A percentile compares a stretch with the other conserved stretches of the same genome.
These are phyloP conservation scores for Psilocybe subaeruginosa DNA, from an alignment of 768 basidiomycete genomes.

Conservation along the genomic window DNA sequence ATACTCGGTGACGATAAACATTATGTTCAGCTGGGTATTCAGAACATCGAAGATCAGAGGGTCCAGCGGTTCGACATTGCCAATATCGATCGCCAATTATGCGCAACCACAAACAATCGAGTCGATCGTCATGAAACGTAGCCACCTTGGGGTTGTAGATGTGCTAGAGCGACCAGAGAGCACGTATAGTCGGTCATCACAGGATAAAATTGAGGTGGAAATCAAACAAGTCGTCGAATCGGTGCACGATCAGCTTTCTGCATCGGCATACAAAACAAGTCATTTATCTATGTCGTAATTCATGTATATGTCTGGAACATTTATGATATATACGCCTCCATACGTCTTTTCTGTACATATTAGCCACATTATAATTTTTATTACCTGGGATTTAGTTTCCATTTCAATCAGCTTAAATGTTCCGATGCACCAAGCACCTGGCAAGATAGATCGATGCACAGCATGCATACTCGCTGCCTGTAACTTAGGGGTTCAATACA, in stretches of 20 bases:
- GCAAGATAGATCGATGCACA: too few species aligned
- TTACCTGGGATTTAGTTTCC: not conserved
- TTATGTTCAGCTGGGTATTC: slow-evolving; percentile 14
- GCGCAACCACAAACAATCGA: not conserved
- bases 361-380: too few species aligned
- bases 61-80: not conserved
- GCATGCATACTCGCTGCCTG: too few species aligned
- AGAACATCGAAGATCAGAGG: slow-evolving; percentile 2
- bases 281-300: not conserved
- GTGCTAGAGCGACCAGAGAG: not conserved
- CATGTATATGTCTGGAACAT: not conserved
- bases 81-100: not conserved
- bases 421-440: too few species aligned
- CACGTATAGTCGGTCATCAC: not conserved
- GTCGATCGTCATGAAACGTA: not conserved
- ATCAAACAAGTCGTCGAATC: not conserved
- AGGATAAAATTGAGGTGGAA: not conserved
- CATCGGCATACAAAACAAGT: not conserved
- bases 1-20: slow-evolving; percentile 4
- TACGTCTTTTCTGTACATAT: too few species aligned
- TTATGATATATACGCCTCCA: not conserved
- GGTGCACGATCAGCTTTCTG: not conserved
- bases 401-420: not conserved
- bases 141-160: not conserved
- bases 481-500: too few species aligned